Conservation (phyloP, 1,284 basidiomycete genomes). For the Ceratobasidium sp. region DNA sequence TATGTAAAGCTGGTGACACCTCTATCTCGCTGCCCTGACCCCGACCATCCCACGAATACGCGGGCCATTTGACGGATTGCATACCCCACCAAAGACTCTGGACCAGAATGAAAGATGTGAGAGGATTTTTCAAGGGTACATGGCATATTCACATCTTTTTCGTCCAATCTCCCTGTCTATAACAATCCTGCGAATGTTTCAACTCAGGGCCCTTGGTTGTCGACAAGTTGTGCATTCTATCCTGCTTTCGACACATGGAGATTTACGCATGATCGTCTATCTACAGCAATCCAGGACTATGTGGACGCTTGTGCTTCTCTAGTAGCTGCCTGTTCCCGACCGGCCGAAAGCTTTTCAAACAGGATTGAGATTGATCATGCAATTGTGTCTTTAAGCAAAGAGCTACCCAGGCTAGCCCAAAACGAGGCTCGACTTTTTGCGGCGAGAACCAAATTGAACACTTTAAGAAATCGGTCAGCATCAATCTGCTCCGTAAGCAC, state of each 20-base stretch:
- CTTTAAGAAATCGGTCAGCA: background rate
- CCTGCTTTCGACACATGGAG: background rate
- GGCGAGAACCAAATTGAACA: background rate
- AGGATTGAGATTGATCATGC: background rate
- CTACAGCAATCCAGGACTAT: background rate
- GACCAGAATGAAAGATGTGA: too few relatives aligned
- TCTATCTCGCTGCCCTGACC: too few relatives aligned
- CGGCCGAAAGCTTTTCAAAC: background rate
- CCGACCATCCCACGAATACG: too few relatives aligned
- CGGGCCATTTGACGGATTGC: too few relatives aligned
- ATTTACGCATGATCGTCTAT: background rate
- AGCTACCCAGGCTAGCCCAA: background rate
- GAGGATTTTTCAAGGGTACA: too few relatives aligned
- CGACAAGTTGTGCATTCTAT: background rate
- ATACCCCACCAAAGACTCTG: too few relatives aligned
- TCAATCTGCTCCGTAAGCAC: background rate
- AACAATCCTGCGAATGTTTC: background rate
- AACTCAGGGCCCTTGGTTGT: background rate
- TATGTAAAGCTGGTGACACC: too few relatives aligned
- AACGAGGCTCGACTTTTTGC: background rate
- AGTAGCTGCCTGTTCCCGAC: background rate
- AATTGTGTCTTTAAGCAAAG: background rate
- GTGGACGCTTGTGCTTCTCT: constrained; percentile 7
- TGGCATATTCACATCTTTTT: background rate
- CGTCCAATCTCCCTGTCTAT: background rate